Evolutionary conservation across 179 eudicot genomes (phyloP), one percentile per base, ranked within the genome.

Genomic region (Silene noctiflora): DNA sequence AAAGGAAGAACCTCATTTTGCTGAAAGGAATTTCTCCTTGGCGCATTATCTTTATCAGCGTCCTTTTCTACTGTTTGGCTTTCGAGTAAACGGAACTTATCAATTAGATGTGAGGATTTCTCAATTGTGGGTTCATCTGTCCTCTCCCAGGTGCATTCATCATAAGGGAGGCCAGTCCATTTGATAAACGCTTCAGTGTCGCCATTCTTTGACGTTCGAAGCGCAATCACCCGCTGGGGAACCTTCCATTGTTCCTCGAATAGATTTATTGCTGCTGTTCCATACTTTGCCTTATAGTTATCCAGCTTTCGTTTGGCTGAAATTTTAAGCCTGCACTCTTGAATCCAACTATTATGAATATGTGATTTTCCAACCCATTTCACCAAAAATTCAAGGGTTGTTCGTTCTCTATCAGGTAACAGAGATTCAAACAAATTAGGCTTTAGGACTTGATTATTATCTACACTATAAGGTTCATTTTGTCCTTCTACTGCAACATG

Each of bases 71-170:
- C 69, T 11, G 98, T 77, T 74, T 84, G 86, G 67, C 74, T 66
- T 78, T 93, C 99, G 70, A 93, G 89, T 77, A 67, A 84, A 62
- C 81, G 84, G 75, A 81, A 93, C 71, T 79, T 83, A 77, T 96
- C 94, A 77, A 93, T 82, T 81, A 96, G 77, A 76, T 88, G 83
- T 46, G 82, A 63, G 7, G 77, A 75, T 59, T 88, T 86, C 67
- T 75, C 76, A 75, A 96, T 79, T 27, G 70, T 82, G 61, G 98
- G 96, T 71, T 91, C 97, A 77, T 96, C 90, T 69, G 81, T 71
- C 84, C 84, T 88, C 85, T 96, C 99, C 99, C 99, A 96, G 67
- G 98, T 91, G 87, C 98, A 96, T 75, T 96, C 99, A 78, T 96
- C 97, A 76, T 96, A 96, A 55, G 97, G 85, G 72, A 96, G 97